Conservation (phyloP, 495 filamentous ascomycete species). For the Letharia lupina region DNA sequence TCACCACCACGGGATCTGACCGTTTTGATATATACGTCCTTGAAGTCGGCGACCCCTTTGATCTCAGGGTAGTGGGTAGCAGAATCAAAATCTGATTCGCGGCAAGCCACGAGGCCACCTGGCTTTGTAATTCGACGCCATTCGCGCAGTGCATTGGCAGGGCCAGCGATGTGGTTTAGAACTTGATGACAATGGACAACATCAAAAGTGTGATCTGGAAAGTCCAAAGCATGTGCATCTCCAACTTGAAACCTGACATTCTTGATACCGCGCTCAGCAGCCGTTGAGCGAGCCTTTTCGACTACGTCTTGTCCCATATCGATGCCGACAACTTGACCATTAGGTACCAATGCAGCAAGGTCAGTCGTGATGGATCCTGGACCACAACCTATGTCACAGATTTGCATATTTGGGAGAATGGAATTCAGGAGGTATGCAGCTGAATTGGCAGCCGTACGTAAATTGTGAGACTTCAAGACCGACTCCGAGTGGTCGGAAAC, state of each 20-base stretch:
- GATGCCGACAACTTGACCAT: slow-evolving; percentile 40
- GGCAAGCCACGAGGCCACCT: slow-evolving; percentile 46
- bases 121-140: slow-evolving; percentile 43
- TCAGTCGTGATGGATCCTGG: slow-evolving; percentile 50
- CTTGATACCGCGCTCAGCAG: slow-evolving; percentile 31
- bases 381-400: slow-evolving; percentile 53
- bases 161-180: slow-evolving; percentile 42
- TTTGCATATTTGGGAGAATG: slow-evolving; percentile 38
- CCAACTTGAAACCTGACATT: slow-evolving; percentile 41
- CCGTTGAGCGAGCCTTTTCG: slow-evolving; percentile 32
- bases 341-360: slow-evolving; percentile 38
- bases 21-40: slow-evolving; percentile 33
- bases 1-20: slow-evolving; percentile 37
- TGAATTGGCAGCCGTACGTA: slow-evolving; percentile 45
- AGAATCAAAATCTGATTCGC: slow-evolving; percentile 39
- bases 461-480: slow-evolving; percentile 42
- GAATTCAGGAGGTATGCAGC: slow-evolving; percentile 44
- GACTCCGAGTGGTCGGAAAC: slow-evolving; percentile 43
- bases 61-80: slow-evolving; percentile 42
- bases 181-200: slow-evolving; percentile 48
- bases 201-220: slow-evolving; percentile 45
- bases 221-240: slow-evolving; percentile 40
- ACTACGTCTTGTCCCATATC: slow-evolving; percentile 34
- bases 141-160: slow-evolving; percentile 37
- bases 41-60: slow-evolving; percentile 35